A percentile compares a stretch with the other conserved stretches of the same genome.
Evolutionary conservation across 805 yeast genomes (phyloP).

Genomic region (Metschnikowia similis): DNA sequence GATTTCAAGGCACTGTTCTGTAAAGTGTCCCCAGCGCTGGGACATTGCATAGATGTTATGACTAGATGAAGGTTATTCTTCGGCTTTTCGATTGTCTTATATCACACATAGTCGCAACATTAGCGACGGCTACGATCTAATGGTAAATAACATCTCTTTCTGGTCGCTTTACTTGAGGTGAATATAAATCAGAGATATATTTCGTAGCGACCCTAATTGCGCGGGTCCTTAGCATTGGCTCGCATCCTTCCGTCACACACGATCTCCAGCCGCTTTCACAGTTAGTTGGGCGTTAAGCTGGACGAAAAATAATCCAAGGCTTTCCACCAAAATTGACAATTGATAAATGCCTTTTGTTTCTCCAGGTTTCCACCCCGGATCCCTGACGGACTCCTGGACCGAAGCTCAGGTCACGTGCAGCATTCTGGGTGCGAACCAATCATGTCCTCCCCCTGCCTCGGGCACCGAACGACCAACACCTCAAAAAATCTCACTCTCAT

Average conservation of each 20-base stretch:
- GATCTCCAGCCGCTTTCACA: background rate
- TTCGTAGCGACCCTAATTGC: no score
- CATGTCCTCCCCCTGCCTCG: constrained; percentile 15
- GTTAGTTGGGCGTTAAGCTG: no score
- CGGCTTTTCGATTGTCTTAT: background rate
- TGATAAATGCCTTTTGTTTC: background rate
- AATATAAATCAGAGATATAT: no score
- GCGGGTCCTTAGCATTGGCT: no score
- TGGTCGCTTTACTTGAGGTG: background rate
- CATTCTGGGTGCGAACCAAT: constrained; percentile 11
- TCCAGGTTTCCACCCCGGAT: no score
- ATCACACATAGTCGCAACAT: background rate
- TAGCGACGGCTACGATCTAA: background rate
- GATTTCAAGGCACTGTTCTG: background rate
- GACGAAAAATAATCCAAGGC: no score
- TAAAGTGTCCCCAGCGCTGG: background rate
- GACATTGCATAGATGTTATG: no score
- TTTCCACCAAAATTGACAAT: no score
- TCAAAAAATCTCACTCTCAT: constrained; percentile 13
- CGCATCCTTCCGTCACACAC: background rate
- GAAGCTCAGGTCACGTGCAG: constrained; percentile 12
- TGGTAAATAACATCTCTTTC: background rate
- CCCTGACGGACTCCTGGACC: background rate
- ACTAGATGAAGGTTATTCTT: no score
- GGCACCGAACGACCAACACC: constrained; percentile 19